Conservation (phyloP, 768 basidiomycete genomes). For the Polyporus arcularius region DNA sequence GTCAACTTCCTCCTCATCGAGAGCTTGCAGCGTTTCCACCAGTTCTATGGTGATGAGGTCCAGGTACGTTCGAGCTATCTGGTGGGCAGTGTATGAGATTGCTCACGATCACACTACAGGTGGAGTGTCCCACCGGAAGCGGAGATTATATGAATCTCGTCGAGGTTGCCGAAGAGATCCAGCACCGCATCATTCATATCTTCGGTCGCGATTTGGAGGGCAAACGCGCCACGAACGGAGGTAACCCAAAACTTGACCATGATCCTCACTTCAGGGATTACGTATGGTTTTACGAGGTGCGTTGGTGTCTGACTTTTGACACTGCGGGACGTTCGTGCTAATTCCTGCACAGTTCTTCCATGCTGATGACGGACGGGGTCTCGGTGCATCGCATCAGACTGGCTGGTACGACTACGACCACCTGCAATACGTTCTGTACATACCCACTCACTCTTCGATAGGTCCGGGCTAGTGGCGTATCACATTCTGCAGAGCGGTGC, state of each 20-base stretch:
- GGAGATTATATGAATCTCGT: conserved; percentile 98
- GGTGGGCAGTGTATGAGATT: not conserved
- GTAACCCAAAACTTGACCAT: conserved; percentile 79
- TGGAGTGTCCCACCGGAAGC: conserved; percentile 95
- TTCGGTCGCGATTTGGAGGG: conserved; percentile 92
- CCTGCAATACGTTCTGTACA: not conserved
- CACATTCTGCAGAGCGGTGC: conserved; percentile 90
- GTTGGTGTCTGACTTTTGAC: conserved; percentile 11
- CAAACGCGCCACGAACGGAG: conserved; percentile 88
- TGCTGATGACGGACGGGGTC: conserved; percentile 86
- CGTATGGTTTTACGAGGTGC: conserved; percentile 92
- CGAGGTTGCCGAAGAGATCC: conserved; percentile 94
- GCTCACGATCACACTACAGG: conserved; percentile 33
- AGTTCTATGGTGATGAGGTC: conserved; percentile 92
- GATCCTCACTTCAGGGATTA: conserved; percentile 98
- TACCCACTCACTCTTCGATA: conserved; percentile 27
- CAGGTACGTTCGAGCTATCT: conserved; percentile 42
- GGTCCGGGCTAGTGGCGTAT: conserved; percentile 89
- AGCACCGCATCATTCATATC: conserved; percentile 98
- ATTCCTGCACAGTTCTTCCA: conserved; percentile 79
- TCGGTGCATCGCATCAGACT: conserved; percentile 98
- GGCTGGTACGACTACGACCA: conserved; percentile 69
- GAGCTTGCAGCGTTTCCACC: conserved; percentile 94
- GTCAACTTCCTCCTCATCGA: conserved; percentile 96
- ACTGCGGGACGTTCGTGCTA: not conserved